These are phyloP conservation scores for Cryphonectria parasitica DNA, from an alignment of 2,329 filamentous ascomycete species.

Conservation along the genomic window DNA sequence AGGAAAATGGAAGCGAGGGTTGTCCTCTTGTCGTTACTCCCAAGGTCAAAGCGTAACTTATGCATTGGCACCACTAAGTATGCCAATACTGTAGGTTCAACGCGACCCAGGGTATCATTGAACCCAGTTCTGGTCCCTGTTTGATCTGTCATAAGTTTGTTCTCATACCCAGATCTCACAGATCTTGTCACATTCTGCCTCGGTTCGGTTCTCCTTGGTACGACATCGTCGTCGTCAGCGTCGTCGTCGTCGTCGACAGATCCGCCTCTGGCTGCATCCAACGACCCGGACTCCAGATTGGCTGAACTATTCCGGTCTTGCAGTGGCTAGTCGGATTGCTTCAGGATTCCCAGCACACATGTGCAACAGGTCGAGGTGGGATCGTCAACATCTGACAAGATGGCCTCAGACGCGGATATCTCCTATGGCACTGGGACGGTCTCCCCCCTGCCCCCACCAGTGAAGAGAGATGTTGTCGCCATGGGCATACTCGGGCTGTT, in stretches of 20 bases:
- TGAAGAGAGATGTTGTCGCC: not conserved
- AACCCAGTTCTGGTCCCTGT: not conserved
- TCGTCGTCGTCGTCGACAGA: not conserved
- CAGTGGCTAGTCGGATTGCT: not conserved
- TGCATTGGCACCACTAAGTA: not conserved
- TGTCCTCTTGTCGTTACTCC: not conserved
- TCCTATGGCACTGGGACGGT: not conserved
- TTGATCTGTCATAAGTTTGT: not conserved
- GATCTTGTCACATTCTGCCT: not conserved
- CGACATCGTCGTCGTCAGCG: not conserved
- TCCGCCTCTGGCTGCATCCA: not conserved
- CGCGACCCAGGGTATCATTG: not conserved
- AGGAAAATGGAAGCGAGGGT: not conserved
- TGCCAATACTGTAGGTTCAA: not conserved
- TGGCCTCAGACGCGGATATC: not conserved
- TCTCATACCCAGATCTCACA: not conserved
- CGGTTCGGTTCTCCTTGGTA: not conserved
- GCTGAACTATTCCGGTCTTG: too few species aligned
- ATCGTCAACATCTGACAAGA: not conserved
- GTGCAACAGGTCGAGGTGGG: not conserved
- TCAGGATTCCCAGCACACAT: not conserved
- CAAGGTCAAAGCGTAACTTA: not conserved
- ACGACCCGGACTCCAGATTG: not conserved
- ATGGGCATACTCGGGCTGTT: not conserved
- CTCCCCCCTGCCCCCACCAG: not conserved